phyloP scores from a whole-genome alignment of 1,284 basidiomycete species.

The Erythrobasidium hasegawianum region DNA sequence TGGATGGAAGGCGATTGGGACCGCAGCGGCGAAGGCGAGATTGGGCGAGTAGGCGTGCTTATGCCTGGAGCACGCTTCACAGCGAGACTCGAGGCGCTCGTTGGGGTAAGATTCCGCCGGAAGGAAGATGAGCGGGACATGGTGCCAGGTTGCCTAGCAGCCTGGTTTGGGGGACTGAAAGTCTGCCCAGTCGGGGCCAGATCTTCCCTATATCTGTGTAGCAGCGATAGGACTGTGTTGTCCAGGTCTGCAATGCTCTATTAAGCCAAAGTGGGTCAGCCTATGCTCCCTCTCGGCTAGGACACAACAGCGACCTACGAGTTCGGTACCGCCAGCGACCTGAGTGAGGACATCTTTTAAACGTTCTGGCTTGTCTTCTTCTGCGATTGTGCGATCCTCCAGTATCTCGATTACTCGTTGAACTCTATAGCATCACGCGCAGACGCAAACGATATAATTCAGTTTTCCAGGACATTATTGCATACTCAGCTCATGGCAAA shows the following conservation, averaged over 20 bases:
- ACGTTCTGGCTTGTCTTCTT: constrained; percentile 45
- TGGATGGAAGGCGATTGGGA: constrained; percentile 25
- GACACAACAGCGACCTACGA: constrained; percentile 21
- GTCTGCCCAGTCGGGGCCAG: constrained; percentile 39
- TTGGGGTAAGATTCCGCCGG: constrained; percentile 36
- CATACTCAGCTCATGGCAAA: not conserved
- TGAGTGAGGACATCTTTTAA: constrained; percentile 40
- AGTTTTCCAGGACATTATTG: not conserved
- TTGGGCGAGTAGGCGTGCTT: constrained; percentile 17
- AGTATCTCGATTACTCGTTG: constrained; percentile 38
- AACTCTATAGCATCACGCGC: not conserved
- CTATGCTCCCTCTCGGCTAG: no score
- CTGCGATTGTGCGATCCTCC: constrained; percentile 38
- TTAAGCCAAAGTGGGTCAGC: not conserved
- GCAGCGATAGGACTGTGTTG: constrained; percentile 39
- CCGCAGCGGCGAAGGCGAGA: constrained; percentile 27
- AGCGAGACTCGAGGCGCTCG: constrained; percentile 17
- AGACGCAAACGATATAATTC: not conserved
- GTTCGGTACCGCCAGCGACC: constrained; percentile 34
- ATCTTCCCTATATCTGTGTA: constrained; percentile 45
- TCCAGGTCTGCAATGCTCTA: constrained; percentile 39
- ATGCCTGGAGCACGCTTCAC: constrained; percentile 27
- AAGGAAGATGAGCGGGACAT: constrained; percentile 44
- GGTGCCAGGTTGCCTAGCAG: constrained; percentile 37
- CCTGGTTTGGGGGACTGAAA: constrained; percentile 39